Evolutionary conservation across 176 grass and related monocot genomes (phyloP).

Genomic region (Musa acuminata): DNA sequence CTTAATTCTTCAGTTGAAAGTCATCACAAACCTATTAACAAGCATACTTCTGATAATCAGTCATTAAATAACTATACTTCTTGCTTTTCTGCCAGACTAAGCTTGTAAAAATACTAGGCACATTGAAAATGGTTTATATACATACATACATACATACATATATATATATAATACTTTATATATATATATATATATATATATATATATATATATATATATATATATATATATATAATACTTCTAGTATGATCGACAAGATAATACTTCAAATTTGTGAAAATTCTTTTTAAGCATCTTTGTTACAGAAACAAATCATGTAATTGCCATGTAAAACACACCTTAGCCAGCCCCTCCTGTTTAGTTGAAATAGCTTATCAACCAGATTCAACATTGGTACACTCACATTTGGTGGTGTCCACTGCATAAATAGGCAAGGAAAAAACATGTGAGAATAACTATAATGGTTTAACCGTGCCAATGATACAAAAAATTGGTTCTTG

Average conservation of each 20-base stretch:
- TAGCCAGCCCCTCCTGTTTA: constrained; percentile 88
- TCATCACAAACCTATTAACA: background rate
- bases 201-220: no score
- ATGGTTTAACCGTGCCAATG: background rate
- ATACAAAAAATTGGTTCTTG: no score
- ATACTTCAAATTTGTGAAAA: no score
- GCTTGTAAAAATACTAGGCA: background rate
- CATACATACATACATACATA: no score
- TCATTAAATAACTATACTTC: background rate
- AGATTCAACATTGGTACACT: constrained; percentile 80
- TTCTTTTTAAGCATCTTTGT: constrained; percentile 12
- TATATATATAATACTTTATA: no score
- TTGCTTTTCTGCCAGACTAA: background rate
- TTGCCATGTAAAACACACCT: constrained; percentile 35
- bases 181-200: no score
- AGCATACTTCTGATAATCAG: background rate
- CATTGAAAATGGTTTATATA: no score
- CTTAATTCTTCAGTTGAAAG: background rate
- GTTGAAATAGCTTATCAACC: constrained; percentile 94
- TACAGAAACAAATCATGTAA: constrained; percentile 15
- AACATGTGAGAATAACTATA: constrained; percentile 17
- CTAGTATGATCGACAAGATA: no score
- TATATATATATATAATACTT: no score
- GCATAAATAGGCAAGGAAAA: constrained; percentile 11
- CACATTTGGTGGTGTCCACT: constrained; percentile 97